phyloP scores from a whole-genome alignment of 192 early-diverging fungal genomes.

The Coemansia sp. region DNA sequence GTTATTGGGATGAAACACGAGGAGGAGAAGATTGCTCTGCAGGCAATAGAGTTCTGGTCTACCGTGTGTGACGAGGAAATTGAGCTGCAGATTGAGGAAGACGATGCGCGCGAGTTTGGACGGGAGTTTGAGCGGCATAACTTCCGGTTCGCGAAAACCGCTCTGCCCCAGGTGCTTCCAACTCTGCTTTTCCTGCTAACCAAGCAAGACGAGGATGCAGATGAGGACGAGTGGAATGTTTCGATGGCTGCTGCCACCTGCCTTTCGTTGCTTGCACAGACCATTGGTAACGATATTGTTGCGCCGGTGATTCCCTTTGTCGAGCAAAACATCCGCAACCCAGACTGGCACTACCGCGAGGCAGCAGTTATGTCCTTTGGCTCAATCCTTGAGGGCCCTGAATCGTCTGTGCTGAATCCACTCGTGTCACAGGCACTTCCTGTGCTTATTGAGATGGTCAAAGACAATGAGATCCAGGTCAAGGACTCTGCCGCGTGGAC shows the following conservation, averaged over 20 bases:
- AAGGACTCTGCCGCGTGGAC: constrained; percentile 99
- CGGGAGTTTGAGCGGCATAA: constrained; percentile 55
- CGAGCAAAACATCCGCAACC: constrained; percentile 76
- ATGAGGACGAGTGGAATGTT: constrained; percentile 99
- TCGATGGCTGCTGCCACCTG: constrained; percentile 98
- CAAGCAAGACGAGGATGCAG: constrained; percentile 96
- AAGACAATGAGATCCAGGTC: constrained; percentile 83
- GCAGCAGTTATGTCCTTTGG: constrained; percentile 99
- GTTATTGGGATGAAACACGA: constrained; percentile 89
- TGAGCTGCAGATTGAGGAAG: constrained; percentile 64
- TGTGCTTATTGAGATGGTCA: constrained; percentile 84
- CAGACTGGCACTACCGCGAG: constrained; percentile 93
- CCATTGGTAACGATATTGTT: constrained; percentile 81
- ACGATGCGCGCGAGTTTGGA: constrained; percentile 59
- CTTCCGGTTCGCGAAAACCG: constrained; percentile 78
- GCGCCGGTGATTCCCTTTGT: constrained; percentile 87
- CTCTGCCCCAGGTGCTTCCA: constrained; percentile 80
- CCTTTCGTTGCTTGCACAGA: constrained; percentile 82
- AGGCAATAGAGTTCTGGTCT: constrained; percentile 99
- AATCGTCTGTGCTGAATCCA: constrained; percentile 60
- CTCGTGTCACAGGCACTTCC: constrained; percentile 86
- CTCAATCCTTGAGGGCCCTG: constrained; percentile 95
- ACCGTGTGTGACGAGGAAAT: constrained; percentile 97
- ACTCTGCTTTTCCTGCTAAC: constrained; percentile 88
- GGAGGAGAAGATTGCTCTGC: constrained; percentile 86